Conservation (phyloP, 2,329 filamentous ascomycete species). For the Colletotrichum trifolii region DNA sequence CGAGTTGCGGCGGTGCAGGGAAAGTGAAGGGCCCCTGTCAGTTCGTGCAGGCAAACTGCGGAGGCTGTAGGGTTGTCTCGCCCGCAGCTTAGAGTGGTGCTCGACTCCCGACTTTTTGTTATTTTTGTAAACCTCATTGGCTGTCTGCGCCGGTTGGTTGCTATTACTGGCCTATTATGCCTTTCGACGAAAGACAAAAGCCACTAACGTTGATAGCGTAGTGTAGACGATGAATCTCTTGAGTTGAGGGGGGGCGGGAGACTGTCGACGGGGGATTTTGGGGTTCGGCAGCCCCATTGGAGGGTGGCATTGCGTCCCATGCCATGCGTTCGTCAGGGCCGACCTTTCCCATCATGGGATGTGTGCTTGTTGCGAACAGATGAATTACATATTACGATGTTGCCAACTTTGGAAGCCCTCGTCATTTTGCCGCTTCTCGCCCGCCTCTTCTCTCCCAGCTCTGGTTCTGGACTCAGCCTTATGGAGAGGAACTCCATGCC, state of each 20-base stretch:
- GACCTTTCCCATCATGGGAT: constrained; percentile 19
- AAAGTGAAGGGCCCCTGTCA: constrained; percentile 21
- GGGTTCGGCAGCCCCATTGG: constrained; percentile 5
- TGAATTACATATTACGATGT: constrained; percentile 15
- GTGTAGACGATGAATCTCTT: not conserved
- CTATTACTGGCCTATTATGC: constrained; percentile 33
- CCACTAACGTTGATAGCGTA: no score
- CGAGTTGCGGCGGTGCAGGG: constrained; percentile 35
- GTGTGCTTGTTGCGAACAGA: constrained; percentile 20
- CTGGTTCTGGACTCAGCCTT: constrained; percentile 31
- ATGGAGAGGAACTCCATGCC: constrained; percentile 13
- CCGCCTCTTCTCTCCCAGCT: not conserved
- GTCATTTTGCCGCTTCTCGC: not conserved
- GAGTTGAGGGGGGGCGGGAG: constrained; percentile 19
- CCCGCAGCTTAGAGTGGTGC: constrained; percentile 12
- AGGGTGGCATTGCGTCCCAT: constrained; percentile 33
- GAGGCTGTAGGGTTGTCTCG: constrained; percentile 31
- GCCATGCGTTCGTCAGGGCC: constrained; percentile 30
- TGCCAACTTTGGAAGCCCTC: constrained; percentile 21
- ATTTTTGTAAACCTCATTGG: constrained; percentile 28
- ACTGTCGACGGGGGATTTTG: constrained; percentile 14
- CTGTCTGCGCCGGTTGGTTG: constrained; percentile 8
- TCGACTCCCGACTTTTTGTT: constrained; percentile 13
- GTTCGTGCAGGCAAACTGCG: constrained; percentile 33
- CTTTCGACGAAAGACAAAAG: not conserved